Evolutionary conservation across 345 rosid genomes (phyloP), one percentile per base, ranked within the genome.

Genomic region (Noccaea bulbosa): DNA sequence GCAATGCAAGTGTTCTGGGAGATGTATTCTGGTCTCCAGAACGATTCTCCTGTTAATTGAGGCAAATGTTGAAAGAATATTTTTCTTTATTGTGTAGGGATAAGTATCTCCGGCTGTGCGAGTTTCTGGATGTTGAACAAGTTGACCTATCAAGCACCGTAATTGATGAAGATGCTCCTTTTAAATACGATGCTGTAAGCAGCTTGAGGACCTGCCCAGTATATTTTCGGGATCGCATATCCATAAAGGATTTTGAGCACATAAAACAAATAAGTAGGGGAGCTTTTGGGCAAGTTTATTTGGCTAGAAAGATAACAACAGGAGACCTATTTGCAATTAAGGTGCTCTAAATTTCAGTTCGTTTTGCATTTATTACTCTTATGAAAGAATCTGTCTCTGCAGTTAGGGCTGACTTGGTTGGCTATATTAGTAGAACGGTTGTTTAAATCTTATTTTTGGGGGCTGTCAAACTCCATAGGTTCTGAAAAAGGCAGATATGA

Each of bases 321-420:
- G 96, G 97, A 61, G 98, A 94, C 78, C 83, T 89, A 75, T 94
- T 94, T 62, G 96, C 99, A 30, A 86, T 94, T 43, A 94, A 94
- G 97, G 97, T 86, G 58, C 16, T 14, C 67, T 57, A 24, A 58
- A 52, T 69, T 52, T 38, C 27, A n/a, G 32, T 49, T 30, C 8
- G n/a, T 30, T 51, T 74, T 39, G 34, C 56, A 65, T 69, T 35
- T 11, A 22, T 32, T 54, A 10, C 64, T 4, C 62, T 71, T 41
- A 8, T 62, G 30, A 71, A 62, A 51, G 45, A 61, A 43, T 63
- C 16, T n/a, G 27, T 51, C 50, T 43, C 7, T 52, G 11, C 35
- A 46, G 15, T 17, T 9, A 17, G 11, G 11, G 40, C 49, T 54
- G 50, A 55, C 22, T 43, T 45, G 56, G 41, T 58, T 34, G 62